phyloP scores from a whole-genome alignment of 139 green algal species.

The Coelastrella sp. region DNA sequence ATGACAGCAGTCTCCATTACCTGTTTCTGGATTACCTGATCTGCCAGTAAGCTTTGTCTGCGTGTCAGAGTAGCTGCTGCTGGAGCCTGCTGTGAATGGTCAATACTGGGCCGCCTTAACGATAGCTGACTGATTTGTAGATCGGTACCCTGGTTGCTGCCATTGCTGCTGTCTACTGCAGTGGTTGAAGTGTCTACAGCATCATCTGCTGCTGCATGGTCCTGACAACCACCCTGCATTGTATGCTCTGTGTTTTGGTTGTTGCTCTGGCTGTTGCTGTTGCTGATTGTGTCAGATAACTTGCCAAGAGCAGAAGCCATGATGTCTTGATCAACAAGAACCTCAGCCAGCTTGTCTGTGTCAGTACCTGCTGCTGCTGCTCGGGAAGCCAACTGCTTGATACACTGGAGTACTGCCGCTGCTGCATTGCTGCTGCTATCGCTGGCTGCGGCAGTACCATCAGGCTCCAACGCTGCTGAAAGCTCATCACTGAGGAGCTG shows the following conservation, averaged over 20 bases:
- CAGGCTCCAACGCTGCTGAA: not conserved
- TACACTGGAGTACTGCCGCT: slow-evolving; percentile 17
- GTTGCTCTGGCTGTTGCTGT: not conserved
- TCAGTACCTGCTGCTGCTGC: not conserved
- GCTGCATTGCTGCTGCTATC: not conserved
- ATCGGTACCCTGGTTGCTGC: not conserved
- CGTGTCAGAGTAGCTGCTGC: not conserved
- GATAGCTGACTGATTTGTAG: not conserved
- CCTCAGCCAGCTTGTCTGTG: not conserved
- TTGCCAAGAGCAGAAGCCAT: no score
- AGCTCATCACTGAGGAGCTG: not conserved
- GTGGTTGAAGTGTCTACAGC: not conserved
- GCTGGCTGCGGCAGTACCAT: no score
- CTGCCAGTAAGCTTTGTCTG: not conserved
- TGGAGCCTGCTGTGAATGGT: not conserved
- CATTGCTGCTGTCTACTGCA: not conserved
- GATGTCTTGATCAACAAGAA: not conserved
- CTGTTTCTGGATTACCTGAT: no score
- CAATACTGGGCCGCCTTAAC: not conserved
- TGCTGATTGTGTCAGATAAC: no score
- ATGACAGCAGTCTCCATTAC: no score
- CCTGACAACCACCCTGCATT: no score
- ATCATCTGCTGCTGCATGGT: not conserved
- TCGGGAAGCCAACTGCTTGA: not conserved
- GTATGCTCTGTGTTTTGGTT: no score